Conservation (phyloP, 2,329 filamentous ascomycete species). For the Fusarium temperatum region DNA sequence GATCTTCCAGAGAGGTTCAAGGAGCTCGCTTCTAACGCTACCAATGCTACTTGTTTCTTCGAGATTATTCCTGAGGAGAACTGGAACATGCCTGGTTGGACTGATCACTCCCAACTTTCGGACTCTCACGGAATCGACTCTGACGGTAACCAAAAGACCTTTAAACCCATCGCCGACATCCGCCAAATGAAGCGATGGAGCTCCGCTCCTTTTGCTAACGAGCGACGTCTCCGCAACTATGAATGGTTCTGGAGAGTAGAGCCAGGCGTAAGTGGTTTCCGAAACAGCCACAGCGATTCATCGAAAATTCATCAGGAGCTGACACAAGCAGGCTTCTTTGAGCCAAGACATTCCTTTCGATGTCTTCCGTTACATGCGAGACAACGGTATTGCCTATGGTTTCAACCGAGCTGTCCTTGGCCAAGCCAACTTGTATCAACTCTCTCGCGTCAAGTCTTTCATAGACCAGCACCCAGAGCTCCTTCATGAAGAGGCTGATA, state of each 20-base stretch:
- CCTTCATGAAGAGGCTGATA: constrained; percentile 58
- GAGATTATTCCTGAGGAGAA: constrained; percentile 79
- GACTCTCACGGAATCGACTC: not conserved
- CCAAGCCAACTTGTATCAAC: constrained; percentile 52
- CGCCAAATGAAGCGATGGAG: constrained; percentile 87
- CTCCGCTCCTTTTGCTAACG: constrained; percentile 81
- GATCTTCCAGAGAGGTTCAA: constrained; percentile 84
- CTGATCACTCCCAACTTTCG: constrained; percentile 5
- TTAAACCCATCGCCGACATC: constrained; percentile 42
- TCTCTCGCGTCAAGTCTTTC: constrained; percentile 59
- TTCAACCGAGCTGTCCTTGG: constrained; percentile 63
- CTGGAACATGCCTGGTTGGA: constrained; percentile 70
- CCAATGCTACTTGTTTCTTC: constrained; percentile 75
- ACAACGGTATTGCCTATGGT: constrained; percentile 83
- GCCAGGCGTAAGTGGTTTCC: constrained; percentile 60
- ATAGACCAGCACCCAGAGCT: constrained; percentile 55
- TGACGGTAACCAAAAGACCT: not conserved
- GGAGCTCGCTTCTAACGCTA: constrained; percentile 70
- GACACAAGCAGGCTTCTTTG: constrained; percentile 57
- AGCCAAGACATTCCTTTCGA: constrained; percentile 78
- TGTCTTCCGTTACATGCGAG: constrained; percentile 85
- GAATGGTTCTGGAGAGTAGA: constrained; percentile 71
- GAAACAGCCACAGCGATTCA: not conserved
- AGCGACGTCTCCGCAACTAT: constrained; percentile 71
- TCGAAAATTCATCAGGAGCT: not conserved